These are phyloP conservation scores for Sicyos baderoa DNA, from an alignment of 306 rosid genomes.

Conservation along the genomic window DNA sequence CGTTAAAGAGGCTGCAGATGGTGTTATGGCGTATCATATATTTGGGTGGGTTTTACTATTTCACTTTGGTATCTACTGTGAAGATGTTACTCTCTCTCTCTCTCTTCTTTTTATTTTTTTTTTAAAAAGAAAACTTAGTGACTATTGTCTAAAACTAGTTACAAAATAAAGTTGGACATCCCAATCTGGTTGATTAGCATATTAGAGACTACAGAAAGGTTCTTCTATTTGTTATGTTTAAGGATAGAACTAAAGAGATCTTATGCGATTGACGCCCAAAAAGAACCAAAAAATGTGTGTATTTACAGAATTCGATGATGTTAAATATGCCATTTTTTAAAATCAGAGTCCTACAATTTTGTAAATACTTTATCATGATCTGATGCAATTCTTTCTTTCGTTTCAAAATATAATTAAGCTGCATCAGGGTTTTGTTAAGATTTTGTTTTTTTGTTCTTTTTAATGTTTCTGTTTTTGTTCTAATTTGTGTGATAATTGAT, in stretches of 20 bases:
- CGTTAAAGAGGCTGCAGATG: constrained; percentile 61
- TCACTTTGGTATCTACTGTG: constrained; percentile 8
- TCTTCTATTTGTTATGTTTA: neutral
- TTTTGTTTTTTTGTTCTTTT: neutral
- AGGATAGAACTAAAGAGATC: neutral
- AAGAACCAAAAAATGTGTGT: neutral
- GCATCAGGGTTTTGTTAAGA: neutral
- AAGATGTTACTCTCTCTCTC: neutral
- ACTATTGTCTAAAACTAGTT: neutral
- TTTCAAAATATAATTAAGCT: neutral
- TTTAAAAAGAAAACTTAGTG: neutral
- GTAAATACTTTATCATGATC: neutral
- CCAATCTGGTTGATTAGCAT: neutral
- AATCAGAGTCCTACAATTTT: neutral
- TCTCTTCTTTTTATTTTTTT: neutral
- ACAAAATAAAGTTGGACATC: neutral
- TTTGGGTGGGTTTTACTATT: constrained; percentile 43
- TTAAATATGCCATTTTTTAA: neutral
- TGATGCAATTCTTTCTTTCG: neutral
- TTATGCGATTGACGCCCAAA: neutral
- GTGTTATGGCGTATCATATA: constrained; percentile 76
- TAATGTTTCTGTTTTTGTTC: neutral
- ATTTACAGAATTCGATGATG: neutral
- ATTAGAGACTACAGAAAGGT: neutral
- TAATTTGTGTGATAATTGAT: neutral